Evolutionary conservation across 225 moss, liverwort and hornwort genomes (phyloP), one percentile per base, ranked within the genome.

Genomic region (Thuidium tamariscinum): DNA sequence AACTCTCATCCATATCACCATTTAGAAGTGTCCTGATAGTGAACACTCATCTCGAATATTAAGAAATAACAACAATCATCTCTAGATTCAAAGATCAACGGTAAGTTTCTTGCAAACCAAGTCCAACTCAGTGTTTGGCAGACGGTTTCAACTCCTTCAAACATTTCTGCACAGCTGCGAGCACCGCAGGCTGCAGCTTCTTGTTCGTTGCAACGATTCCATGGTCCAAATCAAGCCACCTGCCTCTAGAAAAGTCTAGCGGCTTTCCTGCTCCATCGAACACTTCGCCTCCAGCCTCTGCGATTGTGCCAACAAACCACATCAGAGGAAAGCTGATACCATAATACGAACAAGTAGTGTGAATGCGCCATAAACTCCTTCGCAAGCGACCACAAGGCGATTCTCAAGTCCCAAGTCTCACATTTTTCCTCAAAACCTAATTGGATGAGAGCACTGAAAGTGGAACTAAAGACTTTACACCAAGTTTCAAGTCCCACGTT

Each of bases 161-260:
- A 87, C 92, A 91, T 85, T 88, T 94, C 87, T 97, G 96, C 82
- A 99, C 98, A 51, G 98, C 98, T 70, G 90, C 92, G 67, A 99
- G 91, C 57, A 97, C 96, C 41, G 71, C 83, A 76, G 91, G 85
- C 88, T 92, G 92, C 79, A 99, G 88, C 70, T 89, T 88, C 81
- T 85, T 88, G 87, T 99, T 99, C 4, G 98, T 97, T 63, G 98
- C 98, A 91, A 99, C 92, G n/a, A 99, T 99, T n/a, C 98, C 98
- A 29, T 66, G 86, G 20, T 95, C 94, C 87, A 97, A 78, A 90
- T 99, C 97, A 89, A 99, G 90, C 91, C 94, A 99, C 81, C 98
- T 92, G 55, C 96, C 98, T 92, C 92, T 94, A 2, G 98, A 99
- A 78, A 99, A 99, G 88, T 99, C 96, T 85, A 99, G 89, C 6